Evolutionary conservation across 2,329 filamentous ascomycete species (phyloP), one percentile per base, ranked within the genome.

Genomic region (Sarocladium brachiariae): DNA sequence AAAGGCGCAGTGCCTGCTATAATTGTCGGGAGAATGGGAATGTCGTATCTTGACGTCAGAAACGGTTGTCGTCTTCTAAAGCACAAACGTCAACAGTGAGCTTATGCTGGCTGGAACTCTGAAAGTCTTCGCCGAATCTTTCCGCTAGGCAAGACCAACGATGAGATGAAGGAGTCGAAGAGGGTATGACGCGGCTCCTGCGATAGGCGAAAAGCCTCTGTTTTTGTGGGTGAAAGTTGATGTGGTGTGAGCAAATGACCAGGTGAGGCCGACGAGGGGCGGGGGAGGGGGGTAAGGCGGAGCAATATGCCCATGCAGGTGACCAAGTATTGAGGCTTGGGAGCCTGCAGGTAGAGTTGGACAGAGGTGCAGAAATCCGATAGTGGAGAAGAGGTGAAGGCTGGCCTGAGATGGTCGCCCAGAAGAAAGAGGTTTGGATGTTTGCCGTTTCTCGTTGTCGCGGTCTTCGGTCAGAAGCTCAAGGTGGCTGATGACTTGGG

Each of bases 291-390:
- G 21, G 43, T 31, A 25, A 25, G 43, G 43, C 43, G 43, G 43
- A 47, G 43, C 43, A 47, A 23, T 24, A n/a, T 25, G 43, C 25
- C 43, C 8, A 45, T 47, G 43, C 43, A 47, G 43, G 43, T 47
- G 43, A 47, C 43, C 25, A 33, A 23, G 39, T 33, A 31, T 33
- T 8, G n/a, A 23, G 25, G 3, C 25, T 24, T 11, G 19, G 25
- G 24, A 7, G 18, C 21, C 43, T 47, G 43, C 25, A 47, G 25
- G 43, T 47, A 30, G 21, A 45, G 39, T 25, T 30, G 39, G 21
- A 19, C 39, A 19, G 30, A 47, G 16, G 25, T 31, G 39, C 21
- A 30, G 24, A 11, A 33, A 47, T 24, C 16, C n/a, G 43, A 19
- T 6, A 19, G n/a, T n/a, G 24, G 38, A 10, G 21, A 27, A 19